Evolutionary conservation across 768 basidiomycete species (phyloP), one percentile per base, ranked within the genome.

Genomic region (Hygrophorus russula): DNA sequence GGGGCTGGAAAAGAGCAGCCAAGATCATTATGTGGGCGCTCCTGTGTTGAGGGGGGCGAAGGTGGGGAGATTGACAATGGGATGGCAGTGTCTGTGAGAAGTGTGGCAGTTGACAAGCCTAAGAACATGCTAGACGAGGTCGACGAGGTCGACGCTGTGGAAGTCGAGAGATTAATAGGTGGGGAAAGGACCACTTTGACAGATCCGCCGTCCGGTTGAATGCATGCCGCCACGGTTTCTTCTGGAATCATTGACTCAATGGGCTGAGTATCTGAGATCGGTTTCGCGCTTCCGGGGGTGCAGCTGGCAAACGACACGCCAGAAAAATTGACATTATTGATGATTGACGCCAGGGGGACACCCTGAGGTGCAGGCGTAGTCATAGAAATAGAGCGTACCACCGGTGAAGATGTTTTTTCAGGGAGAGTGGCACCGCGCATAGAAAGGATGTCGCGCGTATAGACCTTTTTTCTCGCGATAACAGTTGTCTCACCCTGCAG

Each of bases 401-500:
- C 24, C 24, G 24, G 24, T 7, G 24, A 24, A 3, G 24, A 24
- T 3, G 24, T 3, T 3, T 3, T 24, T 24, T 24, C 24, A 24
- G 24, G 24, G 7, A 7, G 24, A 24, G n/a, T n/a, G n/a, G 24
- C 24, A 24, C 24, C 24, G 24, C 24, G 24, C 7, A 24, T 24
- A 7, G 24, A 24, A 24, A 24, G 24, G 24, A 24, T 24, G 24
- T 19, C 38, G 9, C 38, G 38, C 41, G 49, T 59, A 40, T 52
- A 58, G n/a, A 55, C 46, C 14, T 17, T 29, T 27, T 41, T 41
- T 15, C 59, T 62, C n/a, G 56, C 55, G 31, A 66, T 48, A 4
- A 66, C 66, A 3, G 65, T 64, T 7, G 47, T 44, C 15, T 67
- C 64, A 18, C 55, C 48, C 44, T 61, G 59, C 2, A 61, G 44